Evolutionary conservation across 192 early-diverging fungal genomes (phyloP).

Genomic region (Coemansia sp.): DNA sequence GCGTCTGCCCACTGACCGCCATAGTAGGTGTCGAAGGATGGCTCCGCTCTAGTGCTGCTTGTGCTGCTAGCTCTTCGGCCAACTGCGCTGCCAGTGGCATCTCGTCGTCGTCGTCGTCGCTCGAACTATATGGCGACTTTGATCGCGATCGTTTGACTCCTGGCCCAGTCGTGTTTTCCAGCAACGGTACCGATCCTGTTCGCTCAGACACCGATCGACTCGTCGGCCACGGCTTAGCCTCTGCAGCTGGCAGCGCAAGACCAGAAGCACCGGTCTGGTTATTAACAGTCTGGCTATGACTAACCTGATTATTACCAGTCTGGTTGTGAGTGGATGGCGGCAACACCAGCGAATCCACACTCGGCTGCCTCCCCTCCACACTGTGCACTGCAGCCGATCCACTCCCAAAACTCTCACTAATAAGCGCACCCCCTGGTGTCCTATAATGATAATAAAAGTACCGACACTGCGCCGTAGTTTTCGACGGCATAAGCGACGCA

Average conservation of each 20-base stretch:
- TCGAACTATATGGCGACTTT: not conserved
- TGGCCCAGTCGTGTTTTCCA: not conserved
- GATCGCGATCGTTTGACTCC: not conserved
- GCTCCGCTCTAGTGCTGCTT: slow-evolving; percentile 16
- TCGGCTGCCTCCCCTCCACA: not conserved
- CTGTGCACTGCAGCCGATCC: not conserved
- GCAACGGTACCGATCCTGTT: too few species aligned
- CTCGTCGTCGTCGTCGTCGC: slow-evolving; percentile 45
- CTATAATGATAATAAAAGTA: slow-evolving; percentile 79
- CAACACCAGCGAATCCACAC: slow-evolving; percentile 25
- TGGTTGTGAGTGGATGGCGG: slow-evolving; percentile 7
- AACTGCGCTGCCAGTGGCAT: slow-evolving; percentile 48
- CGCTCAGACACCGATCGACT: too few species aligned
- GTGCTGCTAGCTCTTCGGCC: slow-evolving; percentile 26
- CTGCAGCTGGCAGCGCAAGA: not conserved
- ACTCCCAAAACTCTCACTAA: slow-evolving; percentile 27
- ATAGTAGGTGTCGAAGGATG: not conserved
- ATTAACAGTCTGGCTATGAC: too few species aligned
- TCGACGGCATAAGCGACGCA: slow-evolving; percentile 68
- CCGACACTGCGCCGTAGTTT: slow-evolving; percentile 75
- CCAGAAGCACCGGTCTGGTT: not conserved
- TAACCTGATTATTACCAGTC: not conserved
- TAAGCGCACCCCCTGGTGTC: slow-evolving; percentile 41
- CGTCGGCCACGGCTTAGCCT: too few species aligned
- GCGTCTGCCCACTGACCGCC: not conserved